Base-by-base conservation (phyloP, 225 moss, liverwort and hornwort genomes). In the Antitrichia curtipendula region DNA sequence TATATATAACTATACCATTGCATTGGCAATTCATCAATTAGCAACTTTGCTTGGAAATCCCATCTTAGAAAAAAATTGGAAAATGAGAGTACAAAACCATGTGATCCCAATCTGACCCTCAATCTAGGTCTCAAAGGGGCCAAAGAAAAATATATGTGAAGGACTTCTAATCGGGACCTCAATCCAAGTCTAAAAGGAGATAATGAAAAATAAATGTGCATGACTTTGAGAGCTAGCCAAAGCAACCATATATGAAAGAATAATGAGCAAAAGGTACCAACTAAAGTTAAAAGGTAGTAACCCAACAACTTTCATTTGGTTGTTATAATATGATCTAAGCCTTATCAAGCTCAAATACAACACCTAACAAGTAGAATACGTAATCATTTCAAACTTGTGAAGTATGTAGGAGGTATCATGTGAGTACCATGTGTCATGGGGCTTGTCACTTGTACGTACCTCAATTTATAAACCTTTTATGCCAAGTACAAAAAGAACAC, bases 401-500 rank as follows among this genome's bases (percentile, higher is more conserved):
- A 7, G 21, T 3, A 10, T 10, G 5, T 63, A 64, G 4, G 31
- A 62, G 7, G 31, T 31, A 8, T 3, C 20, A 36, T 63, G 63
- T 8, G 16, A 32, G 17, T 32, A 32, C 8, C 1, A 63, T 63
- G 16, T 32, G 20, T n/a, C 1, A 7, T 20, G 10, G 10, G 11
- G 36, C 36, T 4, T 0, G 1, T 12, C n/a, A n/a, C 66, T n/a
- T n/a, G 5, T 15, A 34, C 1, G 1, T 34, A 17, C 34, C 7
- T 34, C 64, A 64, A 17, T 34, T 34, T 18, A 17, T 64, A 8
- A 18, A 34, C 34, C 9, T 64, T 34, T 18, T 34, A 17, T 9
- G 5, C 34, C 64, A 64, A 63, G 18, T 34, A 18, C 9, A 64
- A 5, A 28, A 64, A 10, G 16, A 32, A 32, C 15, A 50, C 50